These are phyloP conservation scores for Eutrema heterophyllum DNA, from an alignment of 345 rosid species.

Conservation along the genomic window DNA sequence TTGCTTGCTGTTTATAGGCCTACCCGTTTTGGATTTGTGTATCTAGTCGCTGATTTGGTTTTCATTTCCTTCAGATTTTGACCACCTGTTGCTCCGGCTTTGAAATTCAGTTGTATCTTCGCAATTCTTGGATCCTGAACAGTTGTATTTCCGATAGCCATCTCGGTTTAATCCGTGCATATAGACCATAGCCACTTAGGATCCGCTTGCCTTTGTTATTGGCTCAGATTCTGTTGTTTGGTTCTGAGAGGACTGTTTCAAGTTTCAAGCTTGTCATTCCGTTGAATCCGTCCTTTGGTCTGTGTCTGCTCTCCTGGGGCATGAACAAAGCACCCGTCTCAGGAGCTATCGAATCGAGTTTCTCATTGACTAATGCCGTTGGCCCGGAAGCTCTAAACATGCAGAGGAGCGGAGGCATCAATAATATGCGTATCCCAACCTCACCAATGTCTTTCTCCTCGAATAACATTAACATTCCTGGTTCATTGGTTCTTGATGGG, in stretches of 20 bases:
- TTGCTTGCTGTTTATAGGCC: background rate
- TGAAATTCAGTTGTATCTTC: background rate
- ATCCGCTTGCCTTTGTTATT: conserved; percentile 3
- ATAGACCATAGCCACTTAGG: background rate
- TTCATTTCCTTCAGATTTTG: background rate
- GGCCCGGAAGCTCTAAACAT: background rate
- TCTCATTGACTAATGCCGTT: conserved; percentile 20
- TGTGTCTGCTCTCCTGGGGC: conserved; percentile 11
- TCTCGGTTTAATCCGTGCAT: background rate
- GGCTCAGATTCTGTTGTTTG: background rate
- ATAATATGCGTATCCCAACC: conserved; percentile 25
- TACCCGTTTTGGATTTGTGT: background rate
- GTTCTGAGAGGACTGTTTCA: background rate
- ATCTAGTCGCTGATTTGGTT: conserved; percentile 10
- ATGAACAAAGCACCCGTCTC: conserved; percentile 16
- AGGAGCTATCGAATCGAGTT: conserved; percentile 15
- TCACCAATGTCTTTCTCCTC: conserved; percentile 33
- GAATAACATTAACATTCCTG: conserved; percentile 8
- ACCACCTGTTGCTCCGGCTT: background rate
- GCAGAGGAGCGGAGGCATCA: conserved; percentile 23
- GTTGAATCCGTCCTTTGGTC: background rate
- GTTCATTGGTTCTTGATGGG: conserved; percentile 28
- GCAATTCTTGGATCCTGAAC: conserved; percentile 1
- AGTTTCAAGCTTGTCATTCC: background rate
- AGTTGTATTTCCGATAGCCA: background rate